phyloP scores from a whole-genome alignment of 108 stramenopile genomes.

The Fragilariopsis cylindrus region DNA sequence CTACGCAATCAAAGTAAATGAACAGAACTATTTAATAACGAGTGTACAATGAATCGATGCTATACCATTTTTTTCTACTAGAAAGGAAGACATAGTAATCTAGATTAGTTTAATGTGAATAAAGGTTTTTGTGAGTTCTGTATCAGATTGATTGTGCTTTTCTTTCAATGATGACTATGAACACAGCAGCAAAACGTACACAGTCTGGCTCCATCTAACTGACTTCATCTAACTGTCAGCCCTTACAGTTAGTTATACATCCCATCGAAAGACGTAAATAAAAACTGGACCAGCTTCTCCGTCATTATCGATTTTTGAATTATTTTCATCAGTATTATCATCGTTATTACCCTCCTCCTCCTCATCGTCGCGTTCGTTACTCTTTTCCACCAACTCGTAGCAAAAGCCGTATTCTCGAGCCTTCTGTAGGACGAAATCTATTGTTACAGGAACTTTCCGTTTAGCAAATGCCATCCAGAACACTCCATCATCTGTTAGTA shows the following conservation, averaged over 20 bases:
- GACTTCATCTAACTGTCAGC: too few species aligned
- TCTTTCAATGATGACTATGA: too few species aligned
- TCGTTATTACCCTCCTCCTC: background rate
- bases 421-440: slow-evolving; percentile 47
- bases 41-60: too few species aligned
- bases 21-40: too few species aligned
- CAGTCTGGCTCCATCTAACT: too few species aligned
- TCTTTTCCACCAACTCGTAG: slow-evolving; percentile 35
- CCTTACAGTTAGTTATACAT: background rate
- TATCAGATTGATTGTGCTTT: too few species aligned
- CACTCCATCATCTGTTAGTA: slow-evolving; percentile 36
- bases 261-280: slow-evolving; percentile 16
- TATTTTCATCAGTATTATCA: background rate
- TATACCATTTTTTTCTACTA: too few species aligned
- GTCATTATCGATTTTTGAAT: slow-evolving; percentile 4
- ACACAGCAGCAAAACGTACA: too few species aligned
- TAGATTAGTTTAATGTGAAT: too few species aligned
- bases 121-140: too few species aligned
- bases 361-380: slow-evolving; percentile 10
- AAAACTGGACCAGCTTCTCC: slow-evolving; percentile 2
- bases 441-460: slow-evolving; percentile 58
- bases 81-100: too few species aligned
- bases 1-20: too few species aligned
- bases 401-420: slow-evolving; percentile 42
- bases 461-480: slow-evolving; percentile 65